phyloP scores from a whole-genome alignment of 2,329 filamentous ascomycete genomes.

The Cladophialophora exuberans region DNA sequence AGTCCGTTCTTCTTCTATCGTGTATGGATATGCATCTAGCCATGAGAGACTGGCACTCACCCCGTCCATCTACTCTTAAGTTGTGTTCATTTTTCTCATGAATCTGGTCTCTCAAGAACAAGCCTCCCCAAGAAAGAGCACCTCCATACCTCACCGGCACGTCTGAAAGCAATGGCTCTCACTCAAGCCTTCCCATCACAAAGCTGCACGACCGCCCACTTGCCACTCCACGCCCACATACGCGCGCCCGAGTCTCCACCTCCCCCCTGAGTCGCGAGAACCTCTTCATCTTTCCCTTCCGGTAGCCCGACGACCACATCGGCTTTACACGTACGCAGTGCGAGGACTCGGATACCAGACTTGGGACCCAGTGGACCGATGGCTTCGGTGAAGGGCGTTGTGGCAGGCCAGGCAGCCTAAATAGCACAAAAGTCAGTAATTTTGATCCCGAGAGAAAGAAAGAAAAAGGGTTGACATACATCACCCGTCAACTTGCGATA shows the following conservation, averaged over 20 bases:
- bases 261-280: conserved; percentile 69
- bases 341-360: conserved; percentile 81
- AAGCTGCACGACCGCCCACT: conserved; percentile 94
- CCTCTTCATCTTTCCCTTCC: conserved; percentile 78
- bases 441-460: not conserved
- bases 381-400: conserved; percentile 81
- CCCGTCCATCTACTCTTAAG: too few relatives aligned
- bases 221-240: conserved; percentile 94
- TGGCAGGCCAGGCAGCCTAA: conserved; percentile 78
- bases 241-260: conserved; percentile 71
- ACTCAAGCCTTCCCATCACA: conserved; percentile 64
- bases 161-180: not conserved
- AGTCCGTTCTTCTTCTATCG: too few relatives aligned
- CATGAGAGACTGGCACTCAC: too few relatives aligned
- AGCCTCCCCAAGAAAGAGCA: too few relatives aligned
- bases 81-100: too few relatives aligned
- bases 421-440: conserved; percentile 10
- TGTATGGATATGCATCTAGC: too few relatives aligned
- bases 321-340: conserved; percentile 92
- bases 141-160: too few relatives aligned
- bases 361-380: conserved; percentile 78
- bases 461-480: conserved; percentile 57
- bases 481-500: conserved; percentile 92
- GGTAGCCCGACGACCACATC: conserved; percentile 92
- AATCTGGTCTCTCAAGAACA: too few relatives aligned